These are phyloP conservation scores for Fusarium secorum DNA, from an alignment of 2,329 filamentous ascomycete species.

Conservation along the genomic window DNA sequence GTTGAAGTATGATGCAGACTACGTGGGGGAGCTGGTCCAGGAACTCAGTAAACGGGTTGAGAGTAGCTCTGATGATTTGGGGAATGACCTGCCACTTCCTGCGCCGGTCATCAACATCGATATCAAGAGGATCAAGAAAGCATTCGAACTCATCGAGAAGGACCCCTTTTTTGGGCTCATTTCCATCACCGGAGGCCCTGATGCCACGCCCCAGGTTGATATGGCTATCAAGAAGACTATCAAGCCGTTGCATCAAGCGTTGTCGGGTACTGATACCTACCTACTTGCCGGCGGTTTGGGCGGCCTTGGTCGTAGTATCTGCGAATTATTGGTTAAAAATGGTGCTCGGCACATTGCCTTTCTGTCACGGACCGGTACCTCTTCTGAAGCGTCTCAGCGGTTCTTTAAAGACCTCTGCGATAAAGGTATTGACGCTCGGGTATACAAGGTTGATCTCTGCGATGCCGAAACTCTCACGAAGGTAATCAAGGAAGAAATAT, in stretches of 20 bases:
- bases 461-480: constrained; percentile 42
- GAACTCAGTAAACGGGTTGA: constrained; percentile 15
- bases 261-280: constrained; percentile 56
- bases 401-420: constrained; percentile 48
- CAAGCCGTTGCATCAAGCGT: constrained; percentile 41
- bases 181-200: constrained; percentile 19
- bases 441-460: constrained; percentile 55
- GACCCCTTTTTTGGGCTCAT: constrained; percentile 40
- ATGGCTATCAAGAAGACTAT: constrained; percentile 33
- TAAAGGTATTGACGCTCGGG: constrained; percentile 45
- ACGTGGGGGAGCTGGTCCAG: constrained; percentile 44
- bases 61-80: background rate
- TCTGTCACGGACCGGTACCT: constrained; percentile 58
- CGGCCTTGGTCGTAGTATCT: constrained; percentile 63
- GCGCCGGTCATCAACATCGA: constrained; percentile 12
- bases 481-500: constrained; percentile 33
- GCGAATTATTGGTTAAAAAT: constrained; percentile 57
- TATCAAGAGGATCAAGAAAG: constrained; percentile 38
- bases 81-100: background rate
- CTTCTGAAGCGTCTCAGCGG: constrained; percentile 36
- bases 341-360: constrained; percentile 63
- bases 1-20: constrained; percentile 44
- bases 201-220: constrained; percentile 25
- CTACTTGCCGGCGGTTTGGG: constrained; percentile 65
- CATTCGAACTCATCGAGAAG: constrained; percentile 40